Evolutionary conservation across 768 basidiomycete species (phyloP).

Genomic region (Lentinula raphanica): DNA sequence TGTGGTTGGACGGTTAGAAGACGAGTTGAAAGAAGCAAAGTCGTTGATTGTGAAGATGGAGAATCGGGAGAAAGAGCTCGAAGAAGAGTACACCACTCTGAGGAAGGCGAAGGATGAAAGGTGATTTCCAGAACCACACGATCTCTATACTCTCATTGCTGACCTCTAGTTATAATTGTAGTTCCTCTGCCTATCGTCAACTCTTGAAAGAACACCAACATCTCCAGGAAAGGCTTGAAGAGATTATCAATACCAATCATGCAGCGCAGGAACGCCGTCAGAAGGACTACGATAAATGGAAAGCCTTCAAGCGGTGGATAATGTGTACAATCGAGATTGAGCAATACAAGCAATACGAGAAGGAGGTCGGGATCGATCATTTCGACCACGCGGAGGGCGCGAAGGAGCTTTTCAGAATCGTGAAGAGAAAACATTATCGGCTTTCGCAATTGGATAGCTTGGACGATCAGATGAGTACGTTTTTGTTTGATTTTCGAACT

Average conservation of each 20-base stretch:
- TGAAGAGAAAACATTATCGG: conserved; percentile 2
- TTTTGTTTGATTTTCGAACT: not conserved
- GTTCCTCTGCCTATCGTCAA: not conserved
- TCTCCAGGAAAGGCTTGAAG: not conserved
- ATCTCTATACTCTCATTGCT: not conserved
- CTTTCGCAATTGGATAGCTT: not conserved
- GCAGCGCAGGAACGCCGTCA: not conserved
- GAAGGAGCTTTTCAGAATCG: not conserved
- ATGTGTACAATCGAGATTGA: not conserved
- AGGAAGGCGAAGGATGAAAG: not conserved
- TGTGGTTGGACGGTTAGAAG: conserved; percentile 28
- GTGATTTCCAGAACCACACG: not conserved
- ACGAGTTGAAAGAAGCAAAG: conserved; percentile 16
- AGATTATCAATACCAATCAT: not conserved
- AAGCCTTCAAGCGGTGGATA: conserved; percentile 7
- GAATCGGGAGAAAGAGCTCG: conserved; percentile 15
- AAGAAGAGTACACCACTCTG: conserved; percentile 23
- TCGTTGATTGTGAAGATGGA: conserved; percentile 19
- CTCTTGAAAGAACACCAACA: not conserved
- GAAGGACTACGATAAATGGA: conserved; percentile 6
- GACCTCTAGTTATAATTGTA: too few relatives aligned
- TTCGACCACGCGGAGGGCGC: not conserved
- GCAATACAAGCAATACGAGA: not conserved
- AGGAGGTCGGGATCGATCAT: not conserved
- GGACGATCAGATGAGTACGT: not conserved